Percentiles rank a stretch among this genome's conserved stretches.
These are phyloP conservation scores for Botrytis porri DNA, from an alignment of 2,329 filamentous ascomycete species.

Conservation along the genomic window DNA sequence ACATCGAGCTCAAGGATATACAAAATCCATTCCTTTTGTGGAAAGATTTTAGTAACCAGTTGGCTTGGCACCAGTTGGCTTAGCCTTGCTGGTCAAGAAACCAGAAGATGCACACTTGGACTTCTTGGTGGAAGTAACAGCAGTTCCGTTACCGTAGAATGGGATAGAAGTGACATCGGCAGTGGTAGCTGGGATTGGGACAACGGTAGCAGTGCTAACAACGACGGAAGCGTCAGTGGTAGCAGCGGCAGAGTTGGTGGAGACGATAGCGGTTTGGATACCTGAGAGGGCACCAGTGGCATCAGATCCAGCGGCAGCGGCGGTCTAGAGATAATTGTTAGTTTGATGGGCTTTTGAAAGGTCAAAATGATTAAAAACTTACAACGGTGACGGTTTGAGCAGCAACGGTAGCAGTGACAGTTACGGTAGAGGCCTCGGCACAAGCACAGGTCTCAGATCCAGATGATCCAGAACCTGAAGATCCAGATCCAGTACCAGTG, in stretches of 20 bases:
- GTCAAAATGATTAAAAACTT: slow-evolving; percentile 19
- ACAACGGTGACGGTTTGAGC: slow-evolving; percentile 34
- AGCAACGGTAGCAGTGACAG: slow-evolving; percentile 33
- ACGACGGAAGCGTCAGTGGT: slow-evolving; percentile 19
- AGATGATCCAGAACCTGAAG: slow-evolving; percentile 17
- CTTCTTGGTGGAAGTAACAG: slow-evolving; percentile 26
- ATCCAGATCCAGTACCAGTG: neutral
- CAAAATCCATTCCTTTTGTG: neutral
- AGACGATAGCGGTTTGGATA: neutral
- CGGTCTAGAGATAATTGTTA: slow-evolving; percentile 22
- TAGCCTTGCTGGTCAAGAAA: slow-evolving; percentile 30
- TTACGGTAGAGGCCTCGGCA: slow-evolving; percentile 30
- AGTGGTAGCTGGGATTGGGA: slow-evolving; percentile 30
- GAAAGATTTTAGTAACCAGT: slow-evolving; percentile 13
- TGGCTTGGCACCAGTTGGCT: slow-evolving; percentile 18
- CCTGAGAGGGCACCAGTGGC: slow-evolving; percentile 16
- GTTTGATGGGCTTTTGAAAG: neutral
- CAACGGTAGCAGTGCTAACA: slow-evolving; percentile 31
- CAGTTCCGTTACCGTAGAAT: slow-evolving; percentile 26
- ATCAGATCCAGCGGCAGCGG: slow-evolving; percentile 15
- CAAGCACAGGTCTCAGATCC: slow-evolving; percentile 15
- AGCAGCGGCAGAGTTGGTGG: neutral
- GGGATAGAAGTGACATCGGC: slow-evolving; percentile 24
- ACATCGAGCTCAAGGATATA: neutral
- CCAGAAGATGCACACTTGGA: slow-evolving; percentile 31